Percentiles rank a stretch among this genome's conserved stretches.
These are phyloP conservation scores for Agaricus blazei DNA, from an alignment of 768 basidiomycete genomes.

Conservation along the genomic window DNA sequence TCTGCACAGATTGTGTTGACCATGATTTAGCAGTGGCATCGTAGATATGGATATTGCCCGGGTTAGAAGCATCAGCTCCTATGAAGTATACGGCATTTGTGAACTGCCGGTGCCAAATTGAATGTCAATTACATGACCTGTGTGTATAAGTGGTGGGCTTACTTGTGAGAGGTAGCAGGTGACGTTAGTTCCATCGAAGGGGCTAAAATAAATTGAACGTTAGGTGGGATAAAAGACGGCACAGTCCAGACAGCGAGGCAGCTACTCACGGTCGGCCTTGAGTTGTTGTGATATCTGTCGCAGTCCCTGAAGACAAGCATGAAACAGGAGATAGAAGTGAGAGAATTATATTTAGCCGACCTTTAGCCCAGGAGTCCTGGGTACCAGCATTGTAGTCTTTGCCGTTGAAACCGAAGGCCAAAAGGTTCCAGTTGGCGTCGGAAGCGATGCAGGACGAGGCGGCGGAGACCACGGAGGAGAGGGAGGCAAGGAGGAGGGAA, in stretches of 20 bases:
- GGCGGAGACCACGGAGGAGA: conserved; percentile 15
- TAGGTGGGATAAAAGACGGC: background rate
- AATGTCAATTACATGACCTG: background rate
- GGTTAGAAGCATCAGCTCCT: conserved; percentile 67
- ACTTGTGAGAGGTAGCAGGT: conserved; percentile 75
- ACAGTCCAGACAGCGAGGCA: background rate
- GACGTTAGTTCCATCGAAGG: conserved; percentile 58
- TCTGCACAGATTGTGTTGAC: conserved; percentile 63
- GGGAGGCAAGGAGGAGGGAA: conserved; percentile 12
- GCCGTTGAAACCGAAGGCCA: conserved; percentile 78
- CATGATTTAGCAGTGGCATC: conserved; percentile 68
- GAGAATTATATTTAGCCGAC: conserved; percentile 27
- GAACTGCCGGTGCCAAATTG: conserved; percentile 41
- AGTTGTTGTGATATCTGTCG: conserved; percentile 67
- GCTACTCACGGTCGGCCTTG: conserved; percentile 69
- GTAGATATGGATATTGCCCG: conserved; percentile 75
- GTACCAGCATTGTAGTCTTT: conserved; percentile 82
- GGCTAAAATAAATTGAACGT: conserved; percentile 28
- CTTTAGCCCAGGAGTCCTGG: conserved; percentile 59
- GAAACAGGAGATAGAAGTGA: background rate
- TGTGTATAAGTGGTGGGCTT: conserved; percentile 8
- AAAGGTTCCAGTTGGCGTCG: conserved; percentile 76
- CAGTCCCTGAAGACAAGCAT: conserved; percentile 32
- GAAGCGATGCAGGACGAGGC: conserved; percentile 67
- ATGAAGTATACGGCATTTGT: conserved; percentile 83